A percentile compares a stretch with the other conserved stretches of the same genome.
Conservation (phyloP, 1,284 basidiomycete species). For the Thelephora terrestris region DNA sequence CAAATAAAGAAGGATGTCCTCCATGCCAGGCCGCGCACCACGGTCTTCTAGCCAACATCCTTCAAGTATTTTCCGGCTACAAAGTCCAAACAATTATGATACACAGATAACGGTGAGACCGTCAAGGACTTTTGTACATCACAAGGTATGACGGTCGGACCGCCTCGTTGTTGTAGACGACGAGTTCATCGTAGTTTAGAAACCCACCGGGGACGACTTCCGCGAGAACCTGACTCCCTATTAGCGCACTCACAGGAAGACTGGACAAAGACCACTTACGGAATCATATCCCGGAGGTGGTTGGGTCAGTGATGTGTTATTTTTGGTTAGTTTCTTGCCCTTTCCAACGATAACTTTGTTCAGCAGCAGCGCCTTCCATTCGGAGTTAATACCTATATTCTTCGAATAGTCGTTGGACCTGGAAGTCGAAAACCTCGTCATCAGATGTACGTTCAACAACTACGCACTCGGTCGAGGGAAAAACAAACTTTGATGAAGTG, state of each 20-base stretch:
- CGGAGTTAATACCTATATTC: conserved; percentile 36
- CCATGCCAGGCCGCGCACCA: not conserved
- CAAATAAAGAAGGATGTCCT: too few species aligned
- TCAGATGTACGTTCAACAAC: not conserved
- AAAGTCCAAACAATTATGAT: too few species aligned
- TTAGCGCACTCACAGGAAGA: too few species aligned
- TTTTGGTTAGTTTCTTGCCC: conserved; percentile 48
- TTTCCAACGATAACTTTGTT: conserved; percentile 60
- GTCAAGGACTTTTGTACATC: conserved; percentile 8
- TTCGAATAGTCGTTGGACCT: conserved; percentile 56
- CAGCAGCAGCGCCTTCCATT: conserved; percentile 48
- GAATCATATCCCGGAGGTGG: conserved; percentile 48
- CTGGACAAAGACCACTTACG: conserved; percentile 2
- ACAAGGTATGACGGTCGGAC: conserved; percentile 12
- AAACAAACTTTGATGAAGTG: conserved; percentile 44
- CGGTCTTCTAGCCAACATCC: not conserved
- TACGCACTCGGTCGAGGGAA: conserved; percentile 45
- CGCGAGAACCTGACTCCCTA: conserved; percentile 5
- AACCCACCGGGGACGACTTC: conserved; percentile 3
- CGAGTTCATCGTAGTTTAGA: conserved; percentile 11
- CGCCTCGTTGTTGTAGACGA: conserved; percentile 13
- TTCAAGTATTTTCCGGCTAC: too few species aligned
- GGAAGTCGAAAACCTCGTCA: not conserved
- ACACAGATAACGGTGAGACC: too few species aligned
- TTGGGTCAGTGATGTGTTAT: conserved; percentile 37